These are phyloP conservation scores for Vanrija humicola DNA, from an alignment of 1,284 basidiomycete genomes.

Conservation along the genomic window DNA sequence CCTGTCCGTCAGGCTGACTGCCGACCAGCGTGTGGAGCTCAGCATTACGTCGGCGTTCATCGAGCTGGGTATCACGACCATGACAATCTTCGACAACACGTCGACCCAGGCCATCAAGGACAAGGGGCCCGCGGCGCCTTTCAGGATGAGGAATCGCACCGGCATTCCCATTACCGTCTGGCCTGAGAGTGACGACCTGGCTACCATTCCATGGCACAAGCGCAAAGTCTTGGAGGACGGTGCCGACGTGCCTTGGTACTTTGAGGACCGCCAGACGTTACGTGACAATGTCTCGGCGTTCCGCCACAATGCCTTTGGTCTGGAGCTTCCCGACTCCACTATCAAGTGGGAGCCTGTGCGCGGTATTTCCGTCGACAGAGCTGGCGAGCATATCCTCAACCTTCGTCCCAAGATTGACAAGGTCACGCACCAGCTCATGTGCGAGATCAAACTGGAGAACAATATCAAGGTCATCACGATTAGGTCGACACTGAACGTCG, in stretches of 20 bases:
- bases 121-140: slow-evolving; percentile 86
- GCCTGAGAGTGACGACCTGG: slow-evolving; percentile 57
- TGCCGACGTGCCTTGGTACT: slow-evolving; percentile 86
- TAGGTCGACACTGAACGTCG: slow-evolving; percentile 86
- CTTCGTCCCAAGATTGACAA: slow-evolving; percentile 75
- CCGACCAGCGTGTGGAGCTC: slow-evolving; percentile 81
- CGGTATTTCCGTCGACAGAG: slow-evolving; percentile 85
- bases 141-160: slow-evolving; percentile 86
- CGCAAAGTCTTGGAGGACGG: slow-evolving; percentile 58
- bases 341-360: slow-evolving; percentile 77
- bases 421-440: slow-evolving; percentile 77
- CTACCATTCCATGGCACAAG: slow-evolving; percentile 16
- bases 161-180: slow-evolving; percentile 77
- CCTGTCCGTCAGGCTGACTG: slow-evolving; percentile 63
- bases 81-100: slow-evolving; percentile 69
- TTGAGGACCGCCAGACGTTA: slow-evolving; percentile 93
- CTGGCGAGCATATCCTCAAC: slow-evolving; percentile 87
- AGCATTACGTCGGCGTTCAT: slow-evolving; percentile 90
- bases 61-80: slow-evolving; percentile 74
- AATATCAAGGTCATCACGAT: slow-evolving; percentile 96
- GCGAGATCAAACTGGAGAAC: slow-evolving; percentile 84
- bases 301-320: slow-evolving; percentile 74
- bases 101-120: slow-evolving; percentile 67
- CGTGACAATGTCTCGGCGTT: slow-evolving; percentile 82
- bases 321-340: slow-evolving; percentile 77